Percentiles rank a stretch among this genome's conserved stretches.
phyloP scores from a whole-genome alignment of 306 rosid species.

The Gleditsia sinensis region DNA sequence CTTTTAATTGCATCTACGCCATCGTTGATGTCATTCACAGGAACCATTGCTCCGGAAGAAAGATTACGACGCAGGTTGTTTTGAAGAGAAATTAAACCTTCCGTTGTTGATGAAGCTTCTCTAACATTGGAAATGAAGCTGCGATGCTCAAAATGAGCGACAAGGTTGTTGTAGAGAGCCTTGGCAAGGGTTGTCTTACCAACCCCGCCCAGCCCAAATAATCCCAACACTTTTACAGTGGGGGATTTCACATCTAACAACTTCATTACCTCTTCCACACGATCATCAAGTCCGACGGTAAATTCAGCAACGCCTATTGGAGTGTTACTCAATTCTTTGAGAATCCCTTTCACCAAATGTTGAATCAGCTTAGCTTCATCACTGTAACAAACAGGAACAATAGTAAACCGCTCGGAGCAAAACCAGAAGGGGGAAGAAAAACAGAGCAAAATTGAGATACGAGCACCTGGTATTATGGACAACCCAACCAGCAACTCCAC shows the following conservation, averaged over 20 bases:
- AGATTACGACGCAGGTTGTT: constrained; percentile 29
- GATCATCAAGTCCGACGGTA: constrained; percentile 54
- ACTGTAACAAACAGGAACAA: constrained; percentile 23
- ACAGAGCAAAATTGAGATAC: neutral
- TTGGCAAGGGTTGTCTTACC: constrained; percentile 70
- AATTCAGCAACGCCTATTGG: constrained; percentile 41
- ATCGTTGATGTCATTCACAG: constrained; percentile 3
- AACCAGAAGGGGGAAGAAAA: neutral
- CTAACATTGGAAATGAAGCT: constrained; percentile 51
- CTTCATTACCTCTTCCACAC: constrained; percentile 35
- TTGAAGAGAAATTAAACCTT: constrained; percentile 46
- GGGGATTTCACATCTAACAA: constrained; percentile 45
- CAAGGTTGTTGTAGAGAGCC: constrained; percentile 49
- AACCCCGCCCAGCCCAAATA: constrained; percentile 59
- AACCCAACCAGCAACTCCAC: constrained; percentile 52
- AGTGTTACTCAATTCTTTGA: constrained; percentile 47
- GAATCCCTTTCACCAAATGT: constrained; percentile 34
- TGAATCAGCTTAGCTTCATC: constrained; percentile 18
- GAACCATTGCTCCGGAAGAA: neutral
- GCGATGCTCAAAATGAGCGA: constrained; percentile 34
- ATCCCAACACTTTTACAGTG: constrained; percentile 42
- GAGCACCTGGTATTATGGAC: neutral
- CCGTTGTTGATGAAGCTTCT: constrained; percentile 27
- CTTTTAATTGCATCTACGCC: constrained; percentile 31
- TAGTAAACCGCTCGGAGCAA: neutral